Evolutionary conservation across 768 basidiomycete species (phyloP).

Genomic region (Rhizopogon vulgaris): DNA sequence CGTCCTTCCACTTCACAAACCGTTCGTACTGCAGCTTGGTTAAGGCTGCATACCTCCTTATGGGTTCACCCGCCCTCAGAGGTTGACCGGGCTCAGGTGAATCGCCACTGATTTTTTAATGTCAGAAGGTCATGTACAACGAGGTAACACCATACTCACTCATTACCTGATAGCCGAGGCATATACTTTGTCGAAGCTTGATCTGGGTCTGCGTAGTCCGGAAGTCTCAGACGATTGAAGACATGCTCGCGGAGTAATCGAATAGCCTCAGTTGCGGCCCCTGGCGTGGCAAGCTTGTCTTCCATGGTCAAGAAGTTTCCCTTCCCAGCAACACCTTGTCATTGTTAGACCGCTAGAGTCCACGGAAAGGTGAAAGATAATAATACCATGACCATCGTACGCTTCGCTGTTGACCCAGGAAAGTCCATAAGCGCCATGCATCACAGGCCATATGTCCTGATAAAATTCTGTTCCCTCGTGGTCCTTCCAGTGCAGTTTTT

Average conservation of each 20-base stretch:
- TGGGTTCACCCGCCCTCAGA: background rate
- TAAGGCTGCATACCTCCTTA: slow-evolving; percentile 17
- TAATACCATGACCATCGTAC: slow-evolving; percentile 26
- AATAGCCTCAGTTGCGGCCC: background rate
- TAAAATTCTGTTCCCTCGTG: slow-evolving; percentile 17
- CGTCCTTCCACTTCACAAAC: slow-evolving; percentile 23
- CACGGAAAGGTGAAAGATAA: background rate
- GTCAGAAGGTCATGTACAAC: background rate
- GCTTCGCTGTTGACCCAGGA: slow-evolving; percentile 27
- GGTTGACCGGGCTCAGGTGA: slow-evolving; percentile 9
- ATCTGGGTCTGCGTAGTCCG: slow-evolving; percentile 4
- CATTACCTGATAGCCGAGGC: slow-evolving; percentile 28
- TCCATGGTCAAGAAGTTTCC: slow-evolving; percentile 14
- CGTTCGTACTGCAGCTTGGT: slow-evolving; percentile 27
- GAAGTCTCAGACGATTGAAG: slow-evolving; percentile 5
- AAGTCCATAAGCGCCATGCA: slow-evolving; percentile 14
- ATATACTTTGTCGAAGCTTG: slow-evolving; percentile 20
- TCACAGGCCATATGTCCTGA: slow-evolving; percentile 26
- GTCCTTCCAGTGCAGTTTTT: slow-evolving; percentile 7
- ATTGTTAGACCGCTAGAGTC: background rate
- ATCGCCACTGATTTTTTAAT: slow-evolving; percentile 3
- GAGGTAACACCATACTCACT: background rate
- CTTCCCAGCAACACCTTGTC: slow-evolving; percentile 7
- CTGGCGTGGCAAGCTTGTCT: slow-evolving; percentile 1
- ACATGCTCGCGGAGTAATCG: slow-evolving; percentile 8